Base-by-base conservation (phyloP, 305 asterid genomes). In the Stenogyne calaminthoides region DNA sequence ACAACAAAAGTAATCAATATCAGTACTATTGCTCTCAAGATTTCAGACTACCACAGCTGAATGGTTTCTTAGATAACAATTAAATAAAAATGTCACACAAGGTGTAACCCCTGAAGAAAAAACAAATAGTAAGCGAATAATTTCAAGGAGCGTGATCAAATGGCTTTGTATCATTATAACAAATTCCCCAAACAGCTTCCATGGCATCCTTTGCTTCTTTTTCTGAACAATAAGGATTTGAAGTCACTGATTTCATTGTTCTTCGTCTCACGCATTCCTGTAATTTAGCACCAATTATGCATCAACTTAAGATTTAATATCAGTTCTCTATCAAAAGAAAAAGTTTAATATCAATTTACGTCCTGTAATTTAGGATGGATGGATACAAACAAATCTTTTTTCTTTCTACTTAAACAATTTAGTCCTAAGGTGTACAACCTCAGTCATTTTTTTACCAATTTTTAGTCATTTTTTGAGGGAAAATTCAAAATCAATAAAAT, bases 161-260 rank as follows among this genome's bases (percentile, higher is more conserved):
- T 52, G 98, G 98, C 72, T 79, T 82, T 11, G 97, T 93, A 51
- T 93, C 97, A 56, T 91, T 88, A 77, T 93, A 93, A 81, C 98
- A 93, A 56, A 79, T 70, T 83, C 85, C 90, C 96, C 98, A 93
- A 65, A 93, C 92, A 73, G 96, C 88, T 81, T 91, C 91, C 96
- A 91, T 85, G 61, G 93, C 96, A 65, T 82, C 88, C 80, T 82
- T 91, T 44, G 91, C 88, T 47, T 89, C 90, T 1, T 78, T 72
- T 67, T 80, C 85, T 0, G 96, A 81, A 79, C 95, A 93, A 67
- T 80, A 51, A 2, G 98, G 98, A 68, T 86, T 87, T 27, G 80
- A 82, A 32, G 76, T 70, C 61, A 89, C 79, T 2, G 97, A 91
- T 49, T 72, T 76, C 91, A 87, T 79, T 27, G 82, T 94, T 80